Evolutionary conservation across 371 early-diverging fungal species (phyloP).

Genomic region (Synchytrium microbalum): DNA sequence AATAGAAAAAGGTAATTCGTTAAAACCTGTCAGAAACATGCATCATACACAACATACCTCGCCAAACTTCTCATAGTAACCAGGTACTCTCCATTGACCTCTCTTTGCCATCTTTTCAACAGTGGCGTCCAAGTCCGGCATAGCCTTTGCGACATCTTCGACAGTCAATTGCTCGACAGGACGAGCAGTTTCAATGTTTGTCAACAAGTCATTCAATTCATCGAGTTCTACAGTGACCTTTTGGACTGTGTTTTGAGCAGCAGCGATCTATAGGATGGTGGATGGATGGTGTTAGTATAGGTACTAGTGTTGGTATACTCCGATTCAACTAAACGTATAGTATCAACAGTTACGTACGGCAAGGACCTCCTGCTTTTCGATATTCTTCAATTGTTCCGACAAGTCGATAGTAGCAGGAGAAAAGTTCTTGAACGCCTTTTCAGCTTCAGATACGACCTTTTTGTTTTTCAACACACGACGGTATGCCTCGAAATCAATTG

Average conservation of each 20-base stretch:
- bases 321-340: background rate
- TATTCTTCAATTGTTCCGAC: conserved; percentile 74
- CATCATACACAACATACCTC: background rate
- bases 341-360: conserved; percentile 56
- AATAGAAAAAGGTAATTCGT: no score
- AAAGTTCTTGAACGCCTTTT: conserved; percentile 71
- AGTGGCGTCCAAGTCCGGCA: conserved; percentile 80
- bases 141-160: conserved; percentile 88
- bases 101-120: conserved; percentile 84
- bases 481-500: conserved; percentile 85
- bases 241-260: conserved; percentile 75
- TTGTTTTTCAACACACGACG: conserved; percentile 80
- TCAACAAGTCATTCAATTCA: conserved; percentile 81
- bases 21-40: no score
- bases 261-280: conserved; percentile 52
- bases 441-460: conserved; percentile 78
- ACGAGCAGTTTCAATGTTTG: conserved; percentile 88
- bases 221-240: conserved; percentile 79
- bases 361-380: conserved; percentile 79
- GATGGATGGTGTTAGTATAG: conserved; percentile 9
- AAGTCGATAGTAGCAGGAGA: conserved; percentile 80
- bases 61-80: conserved; percentile 83
- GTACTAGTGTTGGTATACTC: background rate
- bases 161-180: conserved; percentile 93
- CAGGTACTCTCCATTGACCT: conserved; percentile 86